Percentiles rank a stretch among this genome's conserved stretches.
Evolutionary conservation across 257 asterid genomes (phyloP).

Genomic region (Coffea eugenioides): DNA sequence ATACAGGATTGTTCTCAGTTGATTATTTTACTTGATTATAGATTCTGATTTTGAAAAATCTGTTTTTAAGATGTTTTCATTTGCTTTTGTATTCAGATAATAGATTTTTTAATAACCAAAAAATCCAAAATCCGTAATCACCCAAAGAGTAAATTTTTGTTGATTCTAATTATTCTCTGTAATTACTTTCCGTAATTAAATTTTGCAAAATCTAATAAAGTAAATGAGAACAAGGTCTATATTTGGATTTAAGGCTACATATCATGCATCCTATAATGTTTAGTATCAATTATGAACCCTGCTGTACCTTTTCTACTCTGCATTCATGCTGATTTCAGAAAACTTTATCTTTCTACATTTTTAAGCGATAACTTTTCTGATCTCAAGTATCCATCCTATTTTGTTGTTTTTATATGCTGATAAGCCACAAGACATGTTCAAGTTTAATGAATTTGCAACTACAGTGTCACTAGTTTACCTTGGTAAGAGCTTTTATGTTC

Average conservation of each 20-base stretch:
- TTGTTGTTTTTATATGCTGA: background rate
- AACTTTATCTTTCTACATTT: background rate
- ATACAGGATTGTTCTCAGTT: too few relatives aligned
- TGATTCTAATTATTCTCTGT: too few relatives aligned
- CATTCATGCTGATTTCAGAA: background rate
- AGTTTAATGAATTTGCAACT: background rate
- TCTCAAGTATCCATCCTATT: background rate
- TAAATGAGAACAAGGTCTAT: too few relatives aligned
- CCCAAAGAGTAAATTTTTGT: too few relatives aligned
- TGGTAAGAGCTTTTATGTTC: slow-evolving; percentile 4
- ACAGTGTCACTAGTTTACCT: background rate
- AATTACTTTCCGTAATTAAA: too few relatives aligned
- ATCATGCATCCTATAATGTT: background rate
- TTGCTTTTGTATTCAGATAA: too few relatives aligned
- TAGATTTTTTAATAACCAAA: too few relatives aligned
- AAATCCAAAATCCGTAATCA: too few relatives aligned
- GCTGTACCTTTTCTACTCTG: background rate
- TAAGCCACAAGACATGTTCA: background rate
- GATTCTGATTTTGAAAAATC: too few relatives aligned
- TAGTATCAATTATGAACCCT: background rate
- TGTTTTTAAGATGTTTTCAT: too few relatives aligned
- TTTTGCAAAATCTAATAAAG: too few relatives aligned
- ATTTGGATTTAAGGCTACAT: background rate
- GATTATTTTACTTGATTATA: too few relatives aligned
- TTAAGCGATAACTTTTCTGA: background rate